Evolutionary conservation across 352 stramenopile species (phyloP).

Genomic region (Phytophthora quininea): DNA sequence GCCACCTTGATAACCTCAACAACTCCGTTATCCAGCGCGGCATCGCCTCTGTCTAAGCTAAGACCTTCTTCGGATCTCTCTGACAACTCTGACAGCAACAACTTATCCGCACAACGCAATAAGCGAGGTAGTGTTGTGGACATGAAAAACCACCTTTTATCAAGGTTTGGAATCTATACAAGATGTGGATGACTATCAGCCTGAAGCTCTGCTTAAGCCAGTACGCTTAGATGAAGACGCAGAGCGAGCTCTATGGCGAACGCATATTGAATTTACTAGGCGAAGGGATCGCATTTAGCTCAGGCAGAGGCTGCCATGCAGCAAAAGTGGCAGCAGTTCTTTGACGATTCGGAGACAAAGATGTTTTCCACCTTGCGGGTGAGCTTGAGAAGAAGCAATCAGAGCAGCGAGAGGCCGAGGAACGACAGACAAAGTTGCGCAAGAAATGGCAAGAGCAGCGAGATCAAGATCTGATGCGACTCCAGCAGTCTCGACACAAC

Average conservation of each 20-base stretch:
- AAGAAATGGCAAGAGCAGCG: constrained; percentile 73
- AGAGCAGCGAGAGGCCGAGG: constrained; percentile 49
- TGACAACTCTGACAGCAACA: background rate
- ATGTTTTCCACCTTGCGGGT: constrained; percentile 64
- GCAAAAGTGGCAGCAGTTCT: constrained; percentile 68
- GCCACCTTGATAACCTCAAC: too few relatives aligned
- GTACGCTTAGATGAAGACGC: constrained; percentile 38
- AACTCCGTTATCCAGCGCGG: too few relatives aligned
- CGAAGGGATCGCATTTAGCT: constrained; percentile 58
- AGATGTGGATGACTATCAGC: constrained; percentile 10
- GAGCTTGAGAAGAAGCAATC: constrained; percentile 49
- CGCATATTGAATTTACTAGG: constrained; percentile 35
- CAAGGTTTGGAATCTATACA: constrained; percentile 17
- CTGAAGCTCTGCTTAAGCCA: constrained; percentile 3
- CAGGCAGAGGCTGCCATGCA: constrained; percentile 55
- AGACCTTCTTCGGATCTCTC: too few relatives aligned
- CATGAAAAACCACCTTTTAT: constrained; percentile 2
- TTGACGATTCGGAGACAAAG: constrained; percentile 50
- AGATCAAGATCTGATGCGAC: constrained; percentile 44
- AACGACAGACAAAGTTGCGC: constrained; percentile 56
- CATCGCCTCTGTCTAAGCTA: too few relatives aligned
- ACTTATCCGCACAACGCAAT: background rate
- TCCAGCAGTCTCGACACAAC: constrained; percentile 36
- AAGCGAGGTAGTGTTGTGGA: constrained; percentile 1
- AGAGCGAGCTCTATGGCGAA: constrained; percentile 48